A percentile compares a stretch with the other conserved stretches of the same genome.
These are phyloP conservation scores for Trichosphaerium sp. DNA, from an alignment of 78 protist species.

Conservation along the genomic window DNA sequence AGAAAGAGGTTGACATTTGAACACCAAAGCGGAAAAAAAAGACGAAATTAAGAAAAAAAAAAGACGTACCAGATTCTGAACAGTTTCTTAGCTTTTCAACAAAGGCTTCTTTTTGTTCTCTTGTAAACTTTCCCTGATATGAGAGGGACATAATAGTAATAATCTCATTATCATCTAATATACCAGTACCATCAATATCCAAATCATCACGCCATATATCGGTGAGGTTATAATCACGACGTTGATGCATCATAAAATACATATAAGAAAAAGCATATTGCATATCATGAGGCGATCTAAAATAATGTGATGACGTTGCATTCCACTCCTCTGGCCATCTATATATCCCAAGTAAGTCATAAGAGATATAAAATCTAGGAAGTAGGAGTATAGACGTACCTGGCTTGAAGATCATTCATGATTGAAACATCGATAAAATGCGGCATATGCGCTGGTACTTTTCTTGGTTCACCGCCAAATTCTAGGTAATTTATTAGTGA, in stretches of 20 bases:
- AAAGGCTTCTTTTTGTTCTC: too few relatives aligned
- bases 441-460: constrained; percentile 94
- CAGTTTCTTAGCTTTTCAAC: too few relatives aligned
- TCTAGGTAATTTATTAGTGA: too few relatives aligned
- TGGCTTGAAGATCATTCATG: constrained; percentile 58
- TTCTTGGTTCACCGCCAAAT: constrained; percentile 59
- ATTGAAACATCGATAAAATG: constrained; percentile 72
- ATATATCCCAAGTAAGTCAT: background rate
- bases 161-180: constrained; percentile 40
- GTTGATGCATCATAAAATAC: constrained; percentile 61
- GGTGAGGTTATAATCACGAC: background rate
- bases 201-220: constrained; percentile 16
- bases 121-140: too few relatives aligned
- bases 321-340: constrained; percentile 69
- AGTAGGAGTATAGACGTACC: background rate
- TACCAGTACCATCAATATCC: constrained; percentile 57
- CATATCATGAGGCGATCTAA: constrained; percentile 70
- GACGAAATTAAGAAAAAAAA: too few relatives aligned
- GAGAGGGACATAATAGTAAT: constrained; percentile 30
- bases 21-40: too few relatives aligned
- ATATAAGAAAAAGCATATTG: constrained; percentile 84
- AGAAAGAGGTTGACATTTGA: too few relatives aligned
- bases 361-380: background rate
- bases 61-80: too few relatives aligned
- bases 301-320: constrained; percentile 61